Conservation (phyloP, 768 basidiomycete genomes). For the Daedaleopsis nitida region DNA sequence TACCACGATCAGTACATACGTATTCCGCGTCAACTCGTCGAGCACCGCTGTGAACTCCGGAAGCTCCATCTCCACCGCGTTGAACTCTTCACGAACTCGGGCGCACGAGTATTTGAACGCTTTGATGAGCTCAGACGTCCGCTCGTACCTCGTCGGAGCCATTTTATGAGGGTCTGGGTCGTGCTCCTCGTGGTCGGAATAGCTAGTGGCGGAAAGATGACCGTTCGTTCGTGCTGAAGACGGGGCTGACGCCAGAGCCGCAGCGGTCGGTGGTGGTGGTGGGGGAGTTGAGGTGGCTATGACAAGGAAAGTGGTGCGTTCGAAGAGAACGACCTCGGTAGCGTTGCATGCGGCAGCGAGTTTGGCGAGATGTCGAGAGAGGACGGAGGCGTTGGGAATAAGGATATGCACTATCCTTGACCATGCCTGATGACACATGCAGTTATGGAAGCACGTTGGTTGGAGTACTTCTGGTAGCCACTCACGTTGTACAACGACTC, state of each 20-base stretch:
- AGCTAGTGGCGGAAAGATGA: conserved; percentile 6
- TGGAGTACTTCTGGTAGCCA: background rate
- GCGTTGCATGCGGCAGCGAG: conserved; percentile 88
- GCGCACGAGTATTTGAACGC: conserved; percentile 92
- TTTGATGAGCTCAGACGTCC: conserved; percentile 92
- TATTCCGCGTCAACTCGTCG: conserved; percentile 91
- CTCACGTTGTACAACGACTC: conserved; percentile 85
- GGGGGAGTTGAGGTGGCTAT: conserved; percentile 77
- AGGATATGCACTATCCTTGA: conserved; percentile 95
- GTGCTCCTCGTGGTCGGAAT: conserved; percentile 20
- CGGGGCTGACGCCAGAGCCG: conserved; percentile 22
- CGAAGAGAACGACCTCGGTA: conserved; percentile 93
- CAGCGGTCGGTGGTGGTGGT: conserved; percentile 28
- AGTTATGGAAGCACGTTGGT: conserved; percentile 1
- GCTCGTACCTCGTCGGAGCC: conserved; percentile 76
- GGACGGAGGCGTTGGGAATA: conserved; percentile 91
- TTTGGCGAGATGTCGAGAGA: conserved; percentile 83
- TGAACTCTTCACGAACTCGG: conserved; percentile 82
- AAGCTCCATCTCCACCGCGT: conserved; percentile 84
- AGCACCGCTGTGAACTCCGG: conserved; percentile 86
- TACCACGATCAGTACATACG: conserved; percentile 88
- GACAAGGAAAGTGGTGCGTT: conserved; percentile 96
- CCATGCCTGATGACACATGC: conserved; percentile 73
- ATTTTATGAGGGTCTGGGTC: conserved; percentile 47
- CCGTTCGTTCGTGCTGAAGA: conserved; percentile 32